A percentile compares a stretch with the other conserved stretches of the same genome.
phyloP scores from a whole-genome alignment of 2,329 filamentous ascomycete genomes.

The Ophiocordyceps unilateralis region DNA sequence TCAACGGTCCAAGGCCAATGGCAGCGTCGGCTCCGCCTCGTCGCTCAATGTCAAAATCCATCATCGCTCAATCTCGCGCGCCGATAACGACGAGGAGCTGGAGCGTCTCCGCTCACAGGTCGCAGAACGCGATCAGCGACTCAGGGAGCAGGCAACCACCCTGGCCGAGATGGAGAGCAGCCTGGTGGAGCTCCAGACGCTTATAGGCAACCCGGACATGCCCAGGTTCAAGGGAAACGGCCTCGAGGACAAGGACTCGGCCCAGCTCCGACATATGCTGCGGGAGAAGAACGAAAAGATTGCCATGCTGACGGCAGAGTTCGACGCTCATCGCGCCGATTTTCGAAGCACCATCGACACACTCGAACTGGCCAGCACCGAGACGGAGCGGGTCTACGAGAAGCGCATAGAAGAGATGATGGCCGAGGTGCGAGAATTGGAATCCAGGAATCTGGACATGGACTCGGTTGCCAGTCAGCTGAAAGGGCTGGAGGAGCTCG shows the following conservation, averaged over 20 bases:
- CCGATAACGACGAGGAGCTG: conserved; percentile 50
- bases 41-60: conserved; percentile 32
- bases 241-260: conserved; percentile 52
- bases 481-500: conserved; percentile 88
- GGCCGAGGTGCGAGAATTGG: conserved; percentile 65
- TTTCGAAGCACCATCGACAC: conserved; percentile 96
- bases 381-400: conserved; percentile 93
- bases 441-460: conserved; percentile 73
- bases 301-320: conserved; percentile 78
- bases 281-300: conserved; percentile 97
- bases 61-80: conserved; percentile 30
- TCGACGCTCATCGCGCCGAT: conserved; percentile 85
- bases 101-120: conserved; percentile 56
- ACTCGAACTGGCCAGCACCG: conserved; percentile 82
- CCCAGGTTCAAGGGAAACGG: conserved; percentile 24
- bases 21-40: conserved; percentile 34
- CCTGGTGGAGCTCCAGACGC: conserved; percentile 54
- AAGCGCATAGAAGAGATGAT: conserved; percentile 76
- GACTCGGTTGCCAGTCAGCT: conserved; percentile 80
- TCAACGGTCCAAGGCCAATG: conserved; percentile 34
- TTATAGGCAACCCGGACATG: conserved; percentile 44
- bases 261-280: conserved; percentile 64
- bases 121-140: conserved; percentile 67
- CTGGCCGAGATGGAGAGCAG: conserved; percentile 82
- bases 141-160: conserved; percentile 73